Evolutionary conservation across 768 basidiomycete genomes (phyloP).

Genomic region (Boletus reticuloceps): DNA sequence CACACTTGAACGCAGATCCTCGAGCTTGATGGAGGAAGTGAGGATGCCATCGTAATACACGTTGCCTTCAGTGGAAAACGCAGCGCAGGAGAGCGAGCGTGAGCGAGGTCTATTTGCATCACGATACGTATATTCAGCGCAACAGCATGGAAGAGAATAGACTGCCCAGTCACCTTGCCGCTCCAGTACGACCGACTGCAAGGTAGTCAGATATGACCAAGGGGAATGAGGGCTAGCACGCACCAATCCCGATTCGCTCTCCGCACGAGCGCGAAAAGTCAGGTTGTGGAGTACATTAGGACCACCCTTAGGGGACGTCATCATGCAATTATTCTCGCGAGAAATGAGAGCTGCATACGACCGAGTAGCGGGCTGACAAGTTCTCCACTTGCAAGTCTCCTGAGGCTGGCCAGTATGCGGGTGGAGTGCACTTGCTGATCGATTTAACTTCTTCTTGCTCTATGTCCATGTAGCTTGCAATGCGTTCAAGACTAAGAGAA

Average conservation of each 20-base stretch:
- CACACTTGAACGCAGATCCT: constrained; percentile 53
- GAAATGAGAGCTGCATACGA: neutral
- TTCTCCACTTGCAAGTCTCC: constrained; percentile 54
- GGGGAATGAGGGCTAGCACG: neutral
- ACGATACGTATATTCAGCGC: neutral
- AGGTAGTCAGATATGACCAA: neutral
- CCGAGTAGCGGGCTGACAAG: constrained; percentile 53
- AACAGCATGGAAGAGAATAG: neutral
- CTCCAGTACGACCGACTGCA: constrained; percentile 8
- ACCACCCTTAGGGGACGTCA: neutral
- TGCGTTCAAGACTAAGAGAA: constrained; percentile 29
- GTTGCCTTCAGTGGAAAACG: constrained; percentile 47
- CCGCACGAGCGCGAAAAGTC: constrained; percentile 4
- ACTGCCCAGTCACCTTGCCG: neutral
- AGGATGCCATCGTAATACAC: constrained; percentile 54
- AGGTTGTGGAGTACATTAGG: neutral
- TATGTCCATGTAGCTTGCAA: constrained; percentile 51
- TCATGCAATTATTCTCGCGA: neutral
- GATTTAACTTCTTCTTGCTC: constrained; percentile 47
- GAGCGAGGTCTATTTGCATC: constrained; percentile 41
- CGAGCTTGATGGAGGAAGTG: constrained; percentile 49
- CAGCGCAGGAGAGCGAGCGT: constrained; percentile 49
- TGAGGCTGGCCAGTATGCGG: constrained; percentile 65
- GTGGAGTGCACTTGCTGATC: constrained; percentile 41
- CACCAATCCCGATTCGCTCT: constrained; percentile 10